Conservation (phyloP, 345 rosid species). For the Xanthoceras sorbifolium region DNA sequence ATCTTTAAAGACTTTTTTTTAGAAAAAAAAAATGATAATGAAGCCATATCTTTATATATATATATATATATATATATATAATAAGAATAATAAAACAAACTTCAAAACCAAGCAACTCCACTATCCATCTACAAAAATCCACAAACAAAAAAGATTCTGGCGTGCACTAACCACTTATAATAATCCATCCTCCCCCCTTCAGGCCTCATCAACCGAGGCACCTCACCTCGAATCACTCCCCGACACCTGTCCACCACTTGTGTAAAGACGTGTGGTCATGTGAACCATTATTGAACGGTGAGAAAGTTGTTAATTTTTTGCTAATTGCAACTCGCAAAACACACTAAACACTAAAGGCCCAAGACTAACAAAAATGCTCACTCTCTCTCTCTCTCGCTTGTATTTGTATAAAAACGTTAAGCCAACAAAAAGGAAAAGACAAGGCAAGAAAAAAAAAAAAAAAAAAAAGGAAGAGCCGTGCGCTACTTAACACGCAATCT, state of each 20-base stretch:
- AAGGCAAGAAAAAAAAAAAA: too few species aligned
- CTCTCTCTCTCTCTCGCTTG: neutral
- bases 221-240: constrained; percentile 15
- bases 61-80: neutral
- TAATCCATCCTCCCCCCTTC: constrained; percentile 19
- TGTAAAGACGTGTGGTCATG: constrained; percentile 53
- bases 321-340: constrained; percentile 23
- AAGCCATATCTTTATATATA: neutral
- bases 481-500: neutral
- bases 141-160: constrained; percentile 43
- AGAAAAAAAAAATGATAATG: neutral
- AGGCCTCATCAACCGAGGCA: constrained; percentile 32
- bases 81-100: constrained; percentile 30
- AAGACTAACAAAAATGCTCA: neutral
- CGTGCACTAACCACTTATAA: constrained; percentile 52
- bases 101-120: constrained; percentile 51
- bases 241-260: constrained; percentile 33
- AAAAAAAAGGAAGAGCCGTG: neutral
- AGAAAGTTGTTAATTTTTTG: constrained; percentile 34
- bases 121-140: constrained; percentile 18
- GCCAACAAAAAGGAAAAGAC: neutral
- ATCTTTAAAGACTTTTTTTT: constrained; percentile 4
- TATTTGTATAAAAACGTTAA: neutral
- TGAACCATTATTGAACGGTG: constrained; percentile 56
- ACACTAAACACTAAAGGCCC: neutral